Evolutionary conservation across 495 filamentous ascomycete genomes (phyloP).

Genomic region (Amorphotheca resinae): DNA sequence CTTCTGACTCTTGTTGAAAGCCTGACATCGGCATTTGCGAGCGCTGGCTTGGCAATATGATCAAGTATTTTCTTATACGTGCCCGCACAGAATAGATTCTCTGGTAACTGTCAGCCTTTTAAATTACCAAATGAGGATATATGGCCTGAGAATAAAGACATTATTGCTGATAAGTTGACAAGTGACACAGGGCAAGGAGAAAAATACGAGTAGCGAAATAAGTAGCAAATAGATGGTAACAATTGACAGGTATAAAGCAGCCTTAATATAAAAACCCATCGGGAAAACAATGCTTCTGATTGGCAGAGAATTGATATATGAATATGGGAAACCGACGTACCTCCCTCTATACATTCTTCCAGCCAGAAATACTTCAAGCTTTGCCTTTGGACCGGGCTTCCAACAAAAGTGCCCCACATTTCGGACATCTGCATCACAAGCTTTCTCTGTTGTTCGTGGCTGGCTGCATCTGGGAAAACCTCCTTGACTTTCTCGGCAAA

Average conservation of each 20-base stretch:
- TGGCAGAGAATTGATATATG: too few species aligned
- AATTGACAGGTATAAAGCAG: too few species aligned
- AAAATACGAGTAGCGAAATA: neutral
- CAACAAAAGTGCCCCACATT: conserved; percentile 84
- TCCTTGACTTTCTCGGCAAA: conserved; percentile 48
- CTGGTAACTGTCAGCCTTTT: conserved; percentile 28
- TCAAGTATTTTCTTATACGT: conserved; percentile 72
- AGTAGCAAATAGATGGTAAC: neutral
- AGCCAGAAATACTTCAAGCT: conserved; percentile 88
- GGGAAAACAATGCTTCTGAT: too few species aligned
- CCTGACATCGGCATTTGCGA: conserved; percentile 49
- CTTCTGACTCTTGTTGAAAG: conserved; percentile 43
- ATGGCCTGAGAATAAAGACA: too few species aligned
- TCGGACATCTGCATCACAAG: conserved; percentile 51
- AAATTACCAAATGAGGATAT: conserved; percentile 1
- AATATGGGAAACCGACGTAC: conserved; percentile 41
- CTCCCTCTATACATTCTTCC: conserved; percentile 89
- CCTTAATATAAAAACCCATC: too few species aligned
- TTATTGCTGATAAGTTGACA: too few species aligned
- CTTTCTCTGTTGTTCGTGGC: conserved; percentile 22
- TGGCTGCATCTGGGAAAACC: conserved; percentile 36
- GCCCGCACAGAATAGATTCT: conserved; percentile 77
- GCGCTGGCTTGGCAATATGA: conserved; percentile 48
- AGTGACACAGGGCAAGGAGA: too few species aligned
- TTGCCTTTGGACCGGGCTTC: conserved; percentile 61